Evolutionary conservation across 108 stramenopile genomes (phyloP), one percentile per base, ranked within the genome.

Genomic region (Pelagomonas calceolata): DNA sequence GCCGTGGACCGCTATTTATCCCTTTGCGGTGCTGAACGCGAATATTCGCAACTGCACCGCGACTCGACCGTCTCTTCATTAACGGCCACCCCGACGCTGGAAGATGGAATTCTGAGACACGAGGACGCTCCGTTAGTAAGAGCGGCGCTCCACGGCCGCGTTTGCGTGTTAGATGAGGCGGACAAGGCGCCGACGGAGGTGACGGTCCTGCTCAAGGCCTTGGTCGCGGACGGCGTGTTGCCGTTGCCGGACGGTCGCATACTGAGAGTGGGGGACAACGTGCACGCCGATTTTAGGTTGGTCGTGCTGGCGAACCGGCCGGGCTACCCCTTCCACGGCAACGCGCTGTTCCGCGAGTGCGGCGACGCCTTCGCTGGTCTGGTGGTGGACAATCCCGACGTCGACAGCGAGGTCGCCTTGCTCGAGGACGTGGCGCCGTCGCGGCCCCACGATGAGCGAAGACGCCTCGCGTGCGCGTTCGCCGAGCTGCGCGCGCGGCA

Each of bases 111-210:
- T 32, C 73, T 93, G 34, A 78, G 90, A 0, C 91, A 78, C 69
- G 78, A 78, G 35, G 92, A 95, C 78, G 88, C 90, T 0, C 89
- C 92, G 14, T 78, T 95, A 60, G 83, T 92, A 18, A 67, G 88
- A 64, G 94, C 94, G 15, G 88, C 83, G 16, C 79, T 72, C 35
- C 34, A 85, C 3, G 94, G 94, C 4, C 75, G 90, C 0, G 75
- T 76, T n/a, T 78, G 92, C 30, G 86, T 95, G 26, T 66, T 95
- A 5, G 94, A 95, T 70, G 94, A 95, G 81, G 92, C 91, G 21
- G 94, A 95, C 77, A 94, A 95, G 73, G 94, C 94, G 33, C 92
- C 91, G 35, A 74, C 82, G 3, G 92, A 93, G 64, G 94, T 95
- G 15, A 81, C 92, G 21, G 82, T 88, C 0, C 64, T 95, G 30